Evolutionary conservation across 306 rosid genomes (phyloP).

Genomic region (Alnus glutinosa): DNA sequence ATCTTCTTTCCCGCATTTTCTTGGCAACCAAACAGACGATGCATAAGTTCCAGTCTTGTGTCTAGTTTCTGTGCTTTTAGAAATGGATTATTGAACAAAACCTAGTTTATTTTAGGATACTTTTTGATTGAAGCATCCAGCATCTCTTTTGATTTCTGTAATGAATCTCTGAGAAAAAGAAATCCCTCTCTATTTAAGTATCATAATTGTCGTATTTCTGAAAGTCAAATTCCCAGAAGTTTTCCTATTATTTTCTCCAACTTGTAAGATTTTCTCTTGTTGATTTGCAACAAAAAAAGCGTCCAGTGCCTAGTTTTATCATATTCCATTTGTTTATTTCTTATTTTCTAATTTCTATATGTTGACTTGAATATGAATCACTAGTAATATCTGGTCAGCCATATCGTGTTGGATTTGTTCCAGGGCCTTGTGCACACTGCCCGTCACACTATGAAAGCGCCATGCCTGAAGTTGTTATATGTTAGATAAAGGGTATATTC

Average conservation of each 20-base stretch:
- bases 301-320: not conserved
- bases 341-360: not conserved
- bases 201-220: not conserved
- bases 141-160: not conserved
- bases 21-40: not conserved
- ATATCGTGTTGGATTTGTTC: not conserved
- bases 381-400: not conserved
- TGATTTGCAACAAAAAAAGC: not conserved
- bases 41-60: not conserved
- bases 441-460: not conserved
- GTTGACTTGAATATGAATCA: not conserved
- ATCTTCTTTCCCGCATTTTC: not conserved
- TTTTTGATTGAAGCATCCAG: not conserved
- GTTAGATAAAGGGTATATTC: not conserved
- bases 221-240: not conserved
- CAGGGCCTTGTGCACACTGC: not conserved
- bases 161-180: too few species aligned
- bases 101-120: not conserved
- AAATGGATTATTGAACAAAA: not conserved
- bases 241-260: not conserved
- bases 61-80: not conserved
- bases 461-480: not conserved
- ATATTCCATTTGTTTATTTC: not conserved
- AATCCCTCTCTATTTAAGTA: not conserved
- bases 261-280: not conserved